These are phyloP conservation scores for Oehlia diaphana DNA, from an alignment of 192 early-diverging fungal genomes.

Conservation along the genomic window DNA sequence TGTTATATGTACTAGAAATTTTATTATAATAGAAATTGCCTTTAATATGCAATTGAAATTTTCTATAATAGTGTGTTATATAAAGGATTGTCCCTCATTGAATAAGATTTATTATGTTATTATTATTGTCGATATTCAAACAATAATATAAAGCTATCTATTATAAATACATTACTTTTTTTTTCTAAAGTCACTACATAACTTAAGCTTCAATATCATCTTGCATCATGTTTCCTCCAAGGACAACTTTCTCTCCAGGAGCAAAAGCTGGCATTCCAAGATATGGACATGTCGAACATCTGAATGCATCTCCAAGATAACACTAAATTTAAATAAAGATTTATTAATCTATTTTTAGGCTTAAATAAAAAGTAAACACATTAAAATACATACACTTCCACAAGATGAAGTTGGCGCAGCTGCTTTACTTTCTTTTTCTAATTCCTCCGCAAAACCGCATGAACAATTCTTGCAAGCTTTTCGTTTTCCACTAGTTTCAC, in stretches of 20 bases:
- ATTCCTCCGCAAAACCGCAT: constrained; percentile 85
- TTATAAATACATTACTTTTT: too few species aligned
- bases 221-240: constrained; percentile 75
- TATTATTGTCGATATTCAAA: too few species aligned
- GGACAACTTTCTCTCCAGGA: constrained; percentile 88
- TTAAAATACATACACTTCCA: constrained; percentile 34
- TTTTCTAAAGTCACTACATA: too few species aligned
- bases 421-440: constrained; percentile 54
- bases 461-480: constrained; percentile 99
- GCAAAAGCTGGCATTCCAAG: constrained; percentile 96
- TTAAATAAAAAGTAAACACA: neutral
- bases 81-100: too few species aligned
- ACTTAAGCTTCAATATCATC: constrained; percentile 62
- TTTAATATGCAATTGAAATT: too few species aligned
- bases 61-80: too few species aligned
- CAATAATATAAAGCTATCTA: too few species aligned
- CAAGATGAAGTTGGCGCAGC: constrained; percentile 56
- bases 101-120: too few species aligned
- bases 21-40: too few species aligned
- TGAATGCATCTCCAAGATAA: constrained; percentile 95
- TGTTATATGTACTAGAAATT: too few species aligned
- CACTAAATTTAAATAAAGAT: constrained; percentile 54
- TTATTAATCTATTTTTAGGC: neutral
- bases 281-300: constrained; percentile 94
- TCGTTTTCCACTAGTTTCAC: constrained; percentile 66